phyloP scores from a whole-genome alignment of 192 early-diverging fungal genomes.

The Mortierella claussenii region DNA sequence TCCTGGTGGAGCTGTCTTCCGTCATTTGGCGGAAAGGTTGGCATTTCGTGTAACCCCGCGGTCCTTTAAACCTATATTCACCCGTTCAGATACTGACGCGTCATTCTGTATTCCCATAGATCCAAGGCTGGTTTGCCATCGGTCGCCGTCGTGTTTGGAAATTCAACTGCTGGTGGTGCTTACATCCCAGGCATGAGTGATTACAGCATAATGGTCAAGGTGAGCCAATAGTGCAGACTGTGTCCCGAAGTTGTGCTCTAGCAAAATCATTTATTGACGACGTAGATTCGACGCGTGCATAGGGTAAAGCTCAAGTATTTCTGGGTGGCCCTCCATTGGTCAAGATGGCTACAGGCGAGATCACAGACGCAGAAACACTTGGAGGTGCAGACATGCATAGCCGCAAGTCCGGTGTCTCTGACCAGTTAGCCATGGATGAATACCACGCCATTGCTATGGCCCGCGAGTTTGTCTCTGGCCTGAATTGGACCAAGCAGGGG shows the following conservation, averaged over 20 bases:
- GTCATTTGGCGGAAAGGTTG: slow-evolving; percentile 64
- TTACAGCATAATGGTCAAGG: slow-evolving; percentile 75
- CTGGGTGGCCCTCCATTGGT: slow-evolving; percentile 75
- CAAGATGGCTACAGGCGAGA: slow-evolving; percentile 76
- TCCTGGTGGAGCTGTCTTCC: slow-evolving; percentile 70
- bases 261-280: too few species aligned
- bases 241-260: too few species aligned
- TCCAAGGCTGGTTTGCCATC: slow-evolving; percentile 71
- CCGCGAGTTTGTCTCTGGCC: slow-evolving; percentile 67
- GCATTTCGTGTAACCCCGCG: too few species aligned
- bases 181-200: slow-evolving; percentile 74
- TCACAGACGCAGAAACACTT: slow-evolving; percentile 69
- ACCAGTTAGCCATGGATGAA: slow-evolving; percentile 71
- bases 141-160: slow-evolving; percentile 73
- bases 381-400: slow-evolving; percentile 80
- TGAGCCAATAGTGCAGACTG: slow-evolving; percentile 3
- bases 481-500: slow-evolving; percentile 68
- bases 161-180: slow-evolving; percentile 74
- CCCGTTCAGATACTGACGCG: background rate
- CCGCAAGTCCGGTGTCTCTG: slow-evolving; percentile 70
- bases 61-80: background rate
- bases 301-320: slow-evolving; percentile 74
- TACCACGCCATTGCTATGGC: slow-evolving; percentile 71
- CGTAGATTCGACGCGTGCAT: background rate
- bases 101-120: slow-evolving; percentile 25